Evolutionary conservation across 1,139 yeast genomes (phyloP).

Genomic region (Scheffersomyces cryptocercus): DNA sequence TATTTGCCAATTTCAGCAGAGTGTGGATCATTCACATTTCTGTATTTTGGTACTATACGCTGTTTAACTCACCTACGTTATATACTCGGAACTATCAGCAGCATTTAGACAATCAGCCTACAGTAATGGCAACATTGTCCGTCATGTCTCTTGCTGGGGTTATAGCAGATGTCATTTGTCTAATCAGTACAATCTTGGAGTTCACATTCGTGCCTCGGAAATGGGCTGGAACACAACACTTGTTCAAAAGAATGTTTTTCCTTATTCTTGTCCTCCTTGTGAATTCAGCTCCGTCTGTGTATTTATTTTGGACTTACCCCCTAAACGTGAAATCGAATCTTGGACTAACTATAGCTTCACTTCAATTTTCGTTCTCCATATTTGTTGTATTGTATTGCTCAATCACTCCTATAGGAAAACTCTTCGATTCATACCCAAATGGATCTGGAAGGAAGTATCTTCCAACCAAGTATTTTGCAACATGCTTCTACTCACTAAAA

Average conservation of each 20-base stretch:
- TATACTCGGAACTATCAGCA: constrained; percentile 52
- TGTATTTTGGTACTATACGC: constrained; percentile 60
- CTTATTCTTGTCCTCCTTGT: constrained; percentile 28
- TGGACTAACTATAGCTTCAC: constrained; percentile 38
- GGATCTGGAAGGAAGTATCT: constrained; percentile 26
- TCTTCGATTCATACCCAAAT: constrained; percentile 33
- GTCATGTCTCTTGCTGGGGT: constrained; percentile 55
- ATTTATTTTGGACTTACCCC: constrained; percentile 31
- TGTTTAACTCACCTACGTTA: constrained; percentile 54
- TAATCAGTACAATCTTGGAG: constrained; percentile 47
- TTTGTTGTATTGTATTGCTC: constrained; percentile 45
- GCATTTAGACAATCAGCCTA: constrained; percentile 49
- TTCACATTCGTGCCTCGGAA: constrained; percentile 51
- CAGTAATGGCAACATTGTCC: constrained; percentile 44
- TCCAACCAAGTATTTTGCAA: constrained; percentile 38
- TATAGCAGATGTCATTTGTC: constrained; percentile 43
- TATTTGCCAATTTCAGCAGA: constrained; percentile 56
- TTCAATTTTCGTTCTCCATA: constrained; percentile 48
- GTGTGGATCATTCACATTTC: constrained; percentile 64
- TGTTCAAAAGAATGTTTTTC: constrained; percentile 33
- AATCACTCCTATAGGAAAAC: constrained; percentile 43
- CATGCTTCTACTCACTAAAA: constrained; percentile 33
- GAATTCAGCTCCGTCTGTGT: constrained; percentile 43
- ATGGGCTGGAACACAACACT: constrained; percentile 56
- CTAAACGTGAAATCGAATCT: constrained; percentile 23